Evolutionary conservation across 2,329 filamentous ascomycete species (phyloP).

Genomic region (Zymoseptoria pseudotritici): DNA sequence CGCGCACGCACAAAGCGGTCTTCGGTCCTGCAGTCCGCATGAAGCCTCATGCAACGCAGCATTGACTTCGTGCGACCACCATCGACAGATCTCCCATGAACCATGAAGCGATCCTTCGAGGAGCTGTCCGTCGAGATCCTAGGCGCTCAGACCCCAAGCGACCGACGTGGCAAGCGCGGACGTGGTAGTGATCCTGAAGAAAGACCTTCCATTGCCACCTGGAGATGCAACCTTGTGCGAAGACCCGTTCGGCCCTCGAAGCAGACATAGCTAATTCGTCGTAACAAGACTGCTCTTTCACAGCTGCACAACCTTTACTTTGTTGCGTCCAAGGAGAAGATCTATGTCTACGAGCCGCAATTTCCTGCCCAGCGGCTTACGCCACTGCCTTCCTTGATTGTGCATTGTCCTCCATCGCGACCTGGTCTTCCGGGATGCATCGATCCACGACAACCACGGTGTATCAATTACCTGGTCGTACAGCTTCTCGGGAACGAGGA

Average conservation of each 20-base stretch:
- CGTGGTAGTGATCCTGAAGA: constrained; percentile 17
- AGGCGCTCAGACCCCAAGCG: constrained; percentile 19
- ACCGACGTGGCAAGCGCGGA: constrained; percentile 21
- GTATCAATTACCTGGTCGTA: constrained; percentile 39
- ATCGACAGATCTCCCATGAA: not conserved
- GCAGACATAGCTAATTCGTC: constrained; percentile 3
- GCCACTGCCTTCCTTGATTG: constrained; percentile 30
- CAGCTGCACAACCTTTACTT: constrained; percentile 43
- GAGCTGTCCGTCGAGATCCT: constrained; percentile 14
- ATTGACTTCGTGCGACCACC: not conserved
- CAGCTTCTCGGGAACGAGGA: constrained; percentile 41
- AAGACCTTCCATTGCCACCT: constrained; percentile 7
- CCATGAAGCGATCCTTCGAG: not conserved
- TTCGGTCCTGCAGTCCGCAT: not conserved
- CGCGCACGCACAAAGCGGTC: not conserved
- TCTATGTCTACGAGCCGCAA: constrained; percentile 38
- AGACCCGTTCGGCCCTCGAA: not conserved
- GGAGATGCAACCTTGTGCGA: not conserved
- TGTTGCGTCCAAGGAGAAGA: constrained; percentile 34
- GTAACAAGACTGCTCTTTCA: constrained; percentile 37
- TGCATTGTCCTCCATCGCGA: constrained; percentile 33
- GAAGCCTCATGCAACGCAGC: not conserved
- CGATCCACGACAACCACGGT: constrained; percentile 34
- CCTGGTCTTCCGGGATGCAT: constrained; percentile 28
- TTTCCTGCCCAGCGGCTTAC: constrained; percentile 37